phyloP scores from a whole-genome alignment of 345 rosid species.

The Zanthoxylum bungeanum region DNA sequence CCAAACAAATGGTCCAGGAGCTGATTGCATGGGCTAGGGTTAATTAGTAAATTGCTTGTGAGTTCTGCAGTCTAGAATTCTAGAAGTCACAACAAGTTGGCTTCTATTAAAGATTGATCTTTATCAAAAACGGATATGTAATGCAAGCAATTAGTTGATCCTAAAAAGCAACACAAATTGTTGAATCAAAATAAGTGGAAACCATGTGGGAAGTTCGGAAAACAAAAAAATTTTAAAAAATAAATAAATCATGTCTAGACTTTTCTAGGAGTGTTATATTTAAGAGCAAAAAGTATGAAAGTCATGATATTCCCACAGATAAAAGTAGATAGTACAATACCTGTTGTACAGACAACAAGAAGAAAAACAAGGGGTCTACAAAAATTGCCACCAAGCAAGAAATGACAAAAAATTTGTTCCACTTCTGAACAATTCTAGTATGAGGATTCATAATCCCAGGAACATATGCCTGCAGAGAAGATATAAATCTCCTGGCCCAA shows the following conservation, averaged over 20 bases:
- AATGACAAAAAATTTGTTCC: slow-evolving; percentile 71
- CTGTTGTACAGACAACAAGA: slow-evolving; percentile 47
- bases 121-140: background rate
- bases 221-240: no score
- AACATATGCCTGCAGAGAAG: slow-evolving; percentile 33
- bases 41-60: background rate
- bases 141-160: slow-evolving; percentile 1
- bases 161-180: background rate
- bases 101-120: background rate
- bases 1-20: background rate
- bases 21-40: background rate
- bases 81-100: background rate
- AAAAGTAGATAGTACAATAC: slow-evolving; percentile 31
- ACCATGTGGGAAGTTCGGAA: background rate
- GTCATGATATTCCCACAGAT: background rate
- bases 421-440: slow-evolving; percentile 48
- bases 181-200: background rate
- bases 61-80: background rate
- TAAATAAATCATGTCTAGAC: no score
- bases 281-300: background rate
- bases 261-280: background rate
- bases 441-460: slow-evolving; percentile 89
- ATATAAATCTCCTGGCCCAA: slow-evolving; percentile 56
- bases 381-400: slow-evolving; percentile 75
- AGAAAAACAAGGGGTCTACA: slow-evolving; percentile 81